A percentile compares a stretch with the other conserved stretches of the same genome.
Evolutionary conservation across 208 protist genomes (phyloP).

Genomic region (Giardia duodenalis): DNA sequence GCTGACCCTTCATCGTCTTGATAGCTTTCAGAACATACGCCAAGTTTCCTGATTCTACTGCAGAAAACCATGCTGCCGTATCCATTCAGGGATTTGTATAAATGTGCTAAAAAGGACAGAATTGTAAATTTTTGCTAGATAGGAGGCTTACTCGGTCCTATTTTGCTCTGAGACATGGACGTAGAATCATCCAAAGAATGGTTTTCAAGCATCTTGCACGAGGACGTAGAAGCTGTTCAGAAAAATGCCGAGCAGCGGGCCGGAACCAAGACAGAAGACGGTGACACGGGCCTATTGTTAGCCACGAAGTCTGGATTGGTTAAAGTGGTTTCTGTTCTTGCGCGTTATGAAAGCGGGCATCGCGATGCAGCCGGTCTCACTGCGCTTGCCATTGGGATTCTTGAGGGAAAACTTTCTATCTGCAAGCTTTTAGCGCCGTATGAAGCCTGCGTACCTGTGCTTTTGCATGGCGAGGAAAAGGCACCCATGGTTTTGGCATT

Average conservation of each 20-base stretch:
- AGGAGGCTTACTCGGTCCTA: too few species aligned
- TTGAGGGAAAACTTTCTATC: not conserved
- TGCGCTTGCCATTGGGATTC: not conserved
- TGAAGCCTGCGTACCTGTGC: not conserved
- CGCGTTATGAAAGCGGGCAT: not conserved
- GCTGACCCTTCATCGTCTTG: not conserved
- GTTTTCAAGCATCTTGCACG: too few species aligned
- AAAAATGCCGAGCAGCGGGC: not conserved
- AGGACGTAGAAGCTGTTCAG: not conserved
- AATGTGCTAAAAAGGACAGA: too few species aligned
- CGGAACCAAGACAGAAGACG: not conserved
- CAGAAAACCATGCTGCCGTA: not conserved
- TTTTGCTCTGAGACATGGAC: too few species aligned
- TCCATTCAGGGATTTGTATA: too few species aligned
- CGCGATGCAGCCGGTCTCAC: not conserved
- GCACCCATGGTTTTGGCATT: not conserved
- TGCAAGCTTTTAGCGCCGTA: not conserved
- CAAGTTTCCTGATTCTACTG: not conserved
- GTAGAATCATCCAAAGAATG: too few species aligned
- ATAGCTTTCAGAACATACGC: not conserved
- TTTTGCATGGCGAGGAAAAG: too few species aligned
- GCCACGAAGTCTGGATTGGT: not conserved
- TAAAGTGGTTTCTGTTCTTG: not conserved
- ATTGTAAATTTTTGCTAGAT: too few species aligned
- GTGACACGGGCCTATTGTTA: not conserved